Percentiles rank a stretch among this genome's conserved stretches.
Conservation (phyloP, 345 rosid species). For the Streptanthus diversifolius region DNA sequence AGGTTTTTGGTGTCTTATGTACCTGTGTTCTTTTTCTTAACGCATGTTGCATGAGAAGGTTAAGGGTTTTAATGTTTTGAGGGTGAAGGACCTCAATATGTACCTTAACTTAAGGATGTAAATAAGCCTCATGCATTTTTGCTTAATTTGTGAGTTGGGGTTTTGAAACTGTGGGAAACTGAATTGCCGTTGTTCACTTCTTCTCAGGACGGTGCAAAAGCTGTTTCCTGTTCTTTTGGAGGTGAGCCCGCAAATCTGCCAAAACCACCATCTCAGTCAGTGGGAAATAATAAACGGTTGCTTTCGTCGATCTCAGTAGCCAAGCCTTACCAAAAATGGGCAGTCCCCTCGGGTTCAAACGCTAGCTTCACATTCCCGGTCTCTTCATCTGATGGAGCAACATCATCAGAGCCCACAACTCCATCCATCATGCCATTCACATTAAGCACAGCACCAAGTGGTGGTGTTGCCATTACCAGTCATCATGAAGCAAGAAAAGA, state of each 20-base stretch:
- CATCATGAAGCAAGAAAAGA: constrained; percentile 42
- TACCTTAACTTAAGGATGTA: background rate
- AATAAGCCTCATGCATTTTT: background rate
- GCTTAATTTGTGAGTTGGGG: background rate
- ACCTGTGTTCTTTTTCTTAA: background rate
- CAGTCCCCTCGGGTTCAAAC: constrained; percentile 47
- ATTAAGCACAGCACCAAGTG: constrained; percentile 19
- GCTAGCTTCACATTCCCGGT: constrained; percentile 69
- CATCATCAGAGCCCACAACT: constrained; percentile 73
- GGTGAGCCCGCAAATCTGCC: constrained; percentile 29
- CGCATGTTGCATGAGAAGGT: background rate
- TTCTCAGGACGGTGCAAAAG: constrained; percentile 43
- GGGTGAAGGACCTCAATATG: background rate
- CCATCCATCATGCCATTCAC: constrained; percentile 64
- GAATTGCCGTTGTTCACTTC: constrained; percentile 19
- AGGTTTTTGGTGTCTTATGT: constrained; percentile 24
- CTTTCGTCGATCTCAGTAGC: constrained; percentile 53
- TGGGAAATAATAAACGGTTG: constrained; percentile 47
- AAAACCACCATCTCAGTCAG: constrained; percentile 46
- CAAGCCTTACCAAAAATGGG: constrained; percentile 54
- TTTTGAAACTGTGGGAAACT: background rate
- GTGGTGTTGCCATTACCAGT: constrained; percentile 10
- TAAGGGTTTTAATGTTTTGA: background rate
- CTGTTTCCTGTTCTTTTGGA: constrained; percentile 30
- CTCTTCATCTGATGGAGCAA: constrained; percentile 45